Evolutionary conservation across 257 asterid genomes (phyloP), one percentile per base, ranked within the genome.

Genomic region (Buddleja alternifolia): DNA sequence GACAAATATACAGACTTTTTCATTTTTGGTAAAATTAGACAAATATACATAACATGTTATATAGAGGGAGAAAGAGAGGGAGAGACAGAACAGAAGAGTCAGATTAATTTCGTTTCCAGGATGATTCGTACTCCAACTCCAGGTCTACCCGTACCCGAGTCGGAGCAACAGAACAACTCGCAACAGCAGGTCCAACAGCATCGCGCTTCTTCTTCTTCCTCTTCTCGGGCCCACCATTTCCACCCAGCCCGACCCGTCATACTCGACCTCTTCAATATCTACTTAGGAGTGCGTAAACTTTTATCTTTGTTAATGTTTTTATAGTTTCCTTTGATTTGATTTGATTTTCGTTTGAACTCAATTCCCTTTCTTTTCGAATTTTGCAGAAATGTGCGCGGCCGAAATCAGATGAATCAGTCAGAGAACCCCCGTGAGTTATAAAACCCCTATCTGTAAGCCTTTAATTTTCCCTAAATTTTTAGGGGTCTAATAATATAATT

Each of bases 201-300:
- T 42, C 78, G 78, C 37, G 54, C 88, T 70, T 77, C 95, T 55
- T 76, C 93, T 15, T 80, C 91, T 42, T 72, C 90, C 34, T 76
- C 89, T 50, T 82, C 91, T 41, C 82, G 93, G 66, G 78, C 85
- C 62, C 89, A 81, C 60, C 95, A 83, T 8, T 84, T 80, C 75
- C 96, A 90, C 75, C 97, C 96, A 8, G 92, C 97, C 63, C 83
- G 95, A 4, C 84, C 86, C 36, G 83, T 93, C 54, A 80, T 91
- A 42, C 50, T 86, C 63, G 96, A 91, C 73, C 93, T 91, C 72
- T 86, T 91, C 82, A 85, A 83, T 71, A 88, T 88, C 45, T 91
- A 88, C 76, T 72, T 91, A 56, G 97, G 97, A 77, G 86, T 88
- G 78, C 72, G 90, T 77, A 52, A 12, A 37, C 34, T 29, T 55